A percentile compares a stretch with the other conserved stretches of the same genome.
Conservation (phyloP, 1,284 basidiomycete genomes). For the Ustilago tritici region DNA sequence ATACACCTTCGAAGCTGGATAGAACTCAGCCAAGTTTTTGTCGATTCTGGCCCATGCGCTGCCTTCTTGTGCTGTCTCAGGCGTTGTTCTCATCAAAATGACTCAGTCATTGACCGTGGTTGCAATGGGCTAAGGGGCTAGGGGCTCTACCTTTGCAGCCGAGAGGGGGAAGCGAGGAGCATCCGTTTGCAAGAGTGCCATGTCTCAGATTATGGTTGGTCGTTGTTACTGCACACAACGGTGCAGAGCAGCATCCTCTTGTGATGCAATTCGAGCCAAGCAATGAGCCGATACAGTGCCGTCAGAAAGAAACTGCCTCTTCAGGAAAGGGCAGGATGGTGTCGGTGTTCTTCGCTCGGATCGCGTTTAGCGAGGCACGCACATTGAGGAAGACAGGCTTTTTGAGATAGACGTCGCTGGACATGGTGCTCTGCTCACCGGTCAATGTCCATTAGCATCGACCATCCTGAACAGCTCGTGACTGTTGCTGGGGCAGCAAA, state of each 20-base stretch:
- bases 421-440: not conserved
- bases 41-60: no score
- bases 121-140: no score
- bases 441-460: not conserved
- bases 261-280: not conserved
- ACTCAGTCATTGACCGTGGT: no score
- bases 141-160: no score
- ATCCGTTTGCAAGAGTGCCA: not conserved
- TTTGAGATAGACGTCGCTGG: no score
- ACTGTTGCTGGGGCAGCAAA: not conserved
- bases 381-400: not conserved
- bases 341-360: not conserved
- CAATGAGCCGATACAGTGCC: not conserved
- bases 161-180: no score
- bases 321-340: not conserved
- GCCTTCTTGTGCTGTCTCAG: no score
- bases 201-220: constrained; percentile 1
- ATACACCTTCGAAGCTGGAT: no score
- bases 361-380: constrained; percentile 4
- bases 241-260: not conserved
- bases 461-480: no score
- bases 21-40: no score
- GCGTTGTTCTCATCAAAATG: no score
- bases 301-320: constrained; percentile 4
- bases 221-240: no score